A percentile compares a stretch with the other conserved stretches of the same genome.
These are phyloP conservation scores for Quaeritorhiza haematococci DNA, from an alignment of 371 early-diverging fungal species.

Conservation along the genomic window DNA sequence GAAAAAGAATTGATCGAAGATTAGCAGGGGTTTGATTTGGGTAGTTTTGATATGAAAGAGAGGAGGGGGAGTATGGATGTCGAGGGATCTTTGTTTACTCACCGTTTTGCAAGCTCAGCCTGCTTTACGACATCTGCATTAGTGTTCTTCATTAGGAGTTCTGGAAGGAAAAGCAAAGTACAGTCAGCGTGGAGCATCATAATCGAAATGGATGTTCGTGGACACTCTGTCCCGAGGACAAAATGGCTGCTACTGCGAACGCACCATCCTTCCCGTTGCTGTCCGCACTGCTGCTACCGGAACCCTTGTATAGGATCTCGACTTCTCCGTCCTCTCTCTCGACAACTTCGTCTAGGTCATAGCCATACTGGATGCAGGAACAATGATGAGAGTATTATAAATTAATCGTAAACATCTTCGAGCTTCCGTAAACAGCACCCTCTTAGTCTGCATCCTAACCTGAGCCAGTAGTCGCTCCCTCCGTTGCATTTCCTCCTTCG, in stretches of 20 bases:
- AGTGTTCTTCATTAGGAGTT: conserved; percentile 12
- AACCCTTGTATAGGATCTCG: conserved; percentile 26
- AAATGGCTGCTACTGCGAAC: neutral
- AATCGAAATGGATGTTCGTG: neutral
- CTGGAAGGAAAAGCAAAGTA: too few species aligned
- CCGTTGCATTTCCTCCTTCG: conserved; percentile 21
- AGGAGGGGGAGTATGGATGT: neutral
- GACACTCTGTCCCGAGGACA: neutral
- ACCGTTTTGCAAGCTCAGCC: conserved; percentile 26
- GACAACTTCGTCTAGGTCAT: conserved; percentile 32
- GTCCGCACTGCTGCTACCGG: too few species aligned
- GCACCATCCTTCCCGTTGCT: conserved; percentile 1
- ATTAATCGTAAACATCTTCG: too few species aligned
- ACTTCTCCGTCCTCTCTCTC: conserved; percentile 41
- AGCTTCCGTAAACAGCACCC: neutral
- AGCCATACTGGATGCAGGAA: conserved; percentile 23
- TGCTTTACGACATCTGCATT: conserved; percentile 29
- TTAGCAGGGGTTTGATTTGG: too few species aligned
- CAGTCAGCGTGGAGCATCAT: too few species aligned
- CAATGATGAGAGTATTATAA: neutral
- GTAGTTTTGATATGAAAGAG: too few species aligned
- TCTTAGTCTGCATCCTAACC: neutral
- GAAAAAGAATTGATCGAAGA: too few species aligned
- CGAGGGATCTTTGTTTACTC: neutral
- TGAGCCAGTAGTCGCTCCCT: conserved; percentile 24